Percentiles rank a stretch among this genome's conserved stretches.
Evolutionary conservation across 1,139 yeast species (phyloP).

Genomic region (Pichiaceae sp.): DNA sequence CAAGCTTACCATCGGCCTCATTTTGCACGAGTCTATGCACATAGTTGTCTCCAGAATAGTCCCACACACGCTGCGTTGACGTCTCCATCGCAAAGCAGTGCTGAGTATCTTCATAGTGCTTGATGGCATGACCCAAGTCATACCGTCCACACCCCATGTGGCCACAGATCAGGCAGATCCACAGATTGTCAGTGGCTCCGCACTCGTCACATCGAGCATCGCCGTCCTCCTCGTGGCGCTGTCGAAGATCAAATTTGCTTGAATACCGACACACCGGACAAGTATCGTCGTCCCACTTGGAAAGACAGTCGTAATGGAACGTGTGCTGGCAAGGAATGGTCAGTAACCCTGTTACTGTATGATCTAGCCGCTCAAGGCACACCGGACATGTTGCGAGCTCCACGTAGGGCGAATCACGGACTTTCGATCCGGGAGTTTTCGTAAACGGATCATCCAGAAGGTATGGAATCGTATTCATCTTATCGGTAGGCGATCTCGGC

Average conservation of each 20-base stretch:
- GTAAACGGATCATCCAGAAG: conserved; percentile 68
- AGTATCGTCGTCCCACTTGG: conserved; percentile 85
- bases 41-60: conserved; percentile 85
- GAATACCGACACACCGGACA: conserved; percentile 92
- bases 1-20: conserved; percentile 78
- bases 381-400: conserved; percentile 94
- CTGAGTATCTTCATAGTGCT: conserved; percentile 68
- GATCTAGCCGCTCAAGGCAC: conserved; percentile 84
- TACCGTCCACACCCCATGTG: conserved; percentile 87
- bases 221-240: conserved; percentile 10
- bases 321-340: conserved; percentile 94
- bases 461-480: conserved; percentile 43
- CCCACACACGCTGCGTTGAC: conserved; percentile 86
- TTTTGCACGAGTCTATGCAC: conserved; percentile 83
- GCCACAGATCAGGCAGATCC: conserved; percentile 92
- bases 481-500: conserved; percentile 10
- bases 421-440: conserved; percentile 8
- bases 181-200: conserved; percentile 57
- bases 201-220: conserved; percentile 40
- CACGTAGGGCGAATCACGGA: conserved; percentile 21
- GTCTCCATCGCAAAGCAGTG: conserved; percentile 94
- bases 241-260: conserved; percentile 20
- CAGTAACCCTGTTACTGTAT: conserved; percentile 68
- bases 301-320: conserved; percentile 82
- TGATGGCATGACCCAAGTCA: conserved; percentile 78